Conservation (phyloP, 148 eudicot genomes). For the Selenicereus undatus region DNA sequence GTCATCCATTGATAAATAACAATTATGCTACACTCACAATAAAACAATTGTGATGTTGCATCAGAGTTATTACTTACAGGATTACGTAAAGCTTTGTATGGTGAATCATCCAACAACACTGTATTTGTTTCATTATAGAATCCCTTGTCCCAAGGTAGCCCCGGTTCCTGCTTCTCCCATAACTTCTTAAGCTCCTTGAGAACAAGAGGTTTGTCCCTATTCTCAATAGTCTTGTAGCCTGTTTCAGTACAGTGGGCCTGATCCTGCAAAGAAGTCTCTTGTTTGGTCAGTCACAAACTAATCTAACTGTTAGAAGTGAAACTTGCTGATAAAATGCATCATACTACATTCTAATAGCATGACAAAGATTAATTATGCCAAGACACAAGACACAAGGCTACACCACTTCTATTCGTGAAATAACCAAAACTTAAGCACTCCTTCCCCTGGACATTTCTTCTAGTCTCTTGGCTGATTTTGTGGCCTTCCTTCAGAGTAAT, state of each 20-base stretch:
- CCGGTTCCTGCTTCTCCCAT: constrained; percentile 49
- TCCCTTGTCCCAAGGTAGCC: constrained; percentile 74
- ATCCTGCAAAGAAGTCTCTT: constrained; percentile 46
- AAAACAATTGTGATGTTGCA: not conserved
- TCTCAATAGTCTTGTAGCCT: constrained; percentile 52
- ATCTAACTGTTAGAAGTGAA: not conserved
- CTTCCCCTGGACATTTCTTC: too few relatives aligned
- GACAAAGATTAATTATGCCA: not conserved
- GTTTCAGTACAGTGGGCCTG: constrained; percentile 77
- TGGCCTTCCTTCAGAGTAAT: too few relatives aligned
- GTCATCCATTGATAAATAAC: constrained; percentile 1
- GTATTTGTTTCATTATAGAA: constrained; percentile 73
- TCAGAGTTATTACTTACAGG: constrained; percentile 54
- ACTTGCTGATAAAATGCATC: not conserved
- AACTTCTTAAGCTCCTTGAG: constrained; percentile 70
- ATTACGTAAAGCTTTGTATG: constrained; percentile 78
- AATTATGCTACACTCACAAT: not conserved
- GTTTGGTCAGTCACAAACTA: constrained; percentile 1
- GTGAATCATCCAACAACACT: constrained; percentile 84
- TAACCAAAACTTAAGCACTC: not conserved
- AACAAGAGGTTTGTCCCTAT: constrained; percentile 62
- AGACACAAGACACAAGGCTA: not conserved
- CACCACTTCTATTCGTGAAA: not conserved
- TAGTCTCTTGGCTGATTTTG: too few relatives aligned
- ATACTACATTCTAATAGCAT: not conserved